Conservation (phyloP, 192 early-diverging fungal genomes). For the Cetraspora pellucida region DNA sequence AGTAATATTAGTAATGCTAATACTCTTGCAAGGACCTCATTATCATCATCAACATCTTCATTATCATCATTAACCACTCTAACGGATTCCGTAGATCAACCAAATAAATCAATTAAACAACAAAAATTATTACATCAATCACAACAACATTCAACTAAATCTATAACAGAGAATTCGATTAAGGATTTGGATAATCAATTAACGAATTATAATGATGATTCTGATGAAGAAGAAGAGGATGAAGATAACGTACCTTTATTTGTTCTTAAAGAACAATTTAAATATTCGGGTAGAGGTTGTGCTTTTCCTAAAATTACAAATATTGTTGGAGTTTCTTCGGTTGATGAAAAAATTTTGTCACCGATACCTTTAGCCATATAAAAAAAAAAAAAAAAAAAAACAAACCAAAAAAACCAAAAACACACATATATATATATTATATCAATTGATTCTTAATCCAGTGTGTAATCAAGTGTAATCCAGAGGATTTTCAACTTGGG, state of each 20-base stretch:
- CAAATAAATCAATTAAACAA: too few species aligned
- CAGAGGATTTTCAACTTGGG: too few species aligned
- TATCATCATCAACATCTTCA: conserved; percentile 6
- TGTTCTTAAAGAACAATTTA: conserved; percentile 26
- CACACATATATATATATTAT: too few species aligned
- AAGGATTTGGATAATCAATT: background rate
- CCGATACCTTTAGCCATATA: conserved; percentile 3
- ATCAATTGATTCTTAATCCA: too few species aligned
- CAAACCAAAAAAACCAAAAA: too few species aligned
- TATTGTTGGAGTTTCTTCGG: background rate
- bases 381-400: too few species aligned
- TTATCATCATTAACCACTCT: background rate
- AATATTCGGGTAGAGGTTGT: conserved; percentile 14
- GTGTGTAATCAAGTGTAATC: too few species aligned
- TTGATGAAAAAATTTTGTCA: background rate
- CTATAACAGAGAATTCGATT: too few species aligned
- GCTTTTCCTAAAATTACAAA: background rate
- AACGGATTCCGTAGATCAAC: background rate
- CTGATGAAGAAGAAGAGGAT: background rate
- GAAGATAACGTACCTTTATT: conserved; percentile 26
- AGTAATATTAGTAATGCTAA: background rate
- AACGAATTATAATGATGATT: background rate
- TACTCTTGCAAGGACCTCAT: background rate
- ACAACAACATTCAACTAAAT: too few species aligned
- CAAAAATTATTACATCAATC: too few species aligned